Percentiles rank a stretch among this genome's conserved stretches.
Evolutionary conservation across 164 flowering plant species (phyloP).

Genomic region (Sedum album): DNA sequence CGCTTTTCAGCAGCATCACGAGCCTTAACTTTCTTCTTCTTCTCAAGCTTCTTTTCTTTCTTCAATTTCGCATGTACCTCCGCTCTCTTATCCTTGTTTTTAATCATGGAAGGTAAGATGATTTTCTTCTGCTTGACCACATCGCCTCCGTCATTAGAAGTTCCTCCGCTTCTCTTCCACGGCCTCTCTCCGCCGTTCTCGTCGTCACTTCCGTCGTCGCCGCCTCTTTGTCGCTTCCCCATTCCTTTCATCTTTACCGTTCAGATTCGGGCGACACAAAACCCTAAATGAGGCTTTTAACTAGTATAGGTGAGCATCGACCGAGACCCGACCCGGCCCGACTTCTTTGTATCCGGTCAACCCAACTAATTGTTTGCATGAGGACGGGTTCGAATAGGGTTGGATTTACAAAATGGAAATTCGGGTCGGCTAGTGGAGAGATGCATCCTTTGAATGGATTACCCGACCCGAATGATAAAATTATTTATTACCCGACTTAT

Average conservation of each 20-base stretch:
- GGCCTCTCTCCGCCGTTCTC: not conserved
- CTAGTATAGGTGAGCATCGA: too few species aligned
- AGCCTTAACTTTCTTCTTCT: slow-evolving; percentile 54
- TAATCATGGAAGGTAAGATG: slow-evolving; percentile 57
- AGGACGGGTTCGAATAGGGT: too few species aligned
- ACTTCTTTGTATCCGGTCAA: too few species aligned
- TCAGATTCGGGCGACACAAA: not conserved
- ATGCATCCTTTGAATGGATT: too few species aligned
- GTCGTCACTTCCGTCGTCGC: slow-evolving; percentile 1
- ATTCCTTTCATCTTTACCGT: slow-evolving; percentile 3
- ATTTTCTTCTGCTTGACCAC: not conserved
- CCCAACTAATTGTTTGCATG: too few species aligned
- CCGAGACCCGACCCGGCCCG: too few species aligned
- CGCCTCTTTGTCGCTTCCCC: slow-evolving; percentile 7
- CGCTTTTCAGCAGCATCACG: slow-evolving; percentile 67
- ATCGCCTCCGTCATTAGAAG: not conserved
- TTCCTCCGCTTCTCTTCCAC: not conserved
- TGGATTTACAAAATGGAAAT: too few species aligned
- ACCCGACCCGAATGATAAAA: too few species aligned
- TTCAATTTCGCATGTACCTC: slow-evolving; percentile 64
- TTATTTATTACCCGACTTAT: too few species aligned
- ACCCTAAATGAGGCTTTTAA: not conserved
- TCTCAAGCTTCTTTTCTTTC: slow-evolving; percentile 76
- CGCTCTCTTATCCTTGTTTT: slow-evolving; percentile 81
- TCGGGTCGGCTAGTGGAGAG: too few species aligned